phyloP scores from a whole-genome alignment of 2,329 filamentous ascomycete genomes.

The Diplodia seriata region DNA sequence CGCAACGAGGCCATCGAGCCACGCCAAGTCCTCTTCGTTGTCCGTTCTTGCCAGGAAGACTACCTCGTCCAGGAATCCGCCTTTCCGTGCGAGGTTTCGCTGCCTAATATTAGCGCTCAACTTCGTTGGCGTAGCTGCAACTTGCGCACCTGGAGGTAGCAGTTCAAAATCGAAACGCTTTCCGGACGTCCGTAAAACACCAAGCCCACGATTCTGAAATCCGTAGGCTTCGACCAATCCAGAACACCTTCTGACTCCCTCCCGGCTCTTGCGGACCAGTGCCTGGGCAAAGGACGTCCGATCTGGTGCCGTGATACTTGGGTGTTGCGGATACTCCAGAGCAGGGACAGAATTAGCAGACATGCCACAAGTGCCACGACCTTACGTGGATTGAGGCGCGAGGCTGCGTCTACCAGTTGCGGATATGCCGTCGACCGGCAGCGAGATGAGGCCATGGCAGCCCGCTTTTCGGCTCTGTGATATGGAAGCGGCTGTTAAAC shows the following conservation, averaged over 20 bases:
- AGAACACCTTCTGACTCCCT: constrained; percentile 37
- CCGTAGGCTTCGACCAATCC: constrained; percentile 42
- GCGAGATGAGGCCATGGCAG: not conserved
- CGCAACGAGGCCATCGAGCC: constrained; percentile 45
- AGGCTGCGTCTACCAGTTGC: not conserved
- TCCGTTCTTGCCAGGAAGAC: constrained; percentile 51
- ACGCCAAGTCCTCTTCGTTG: constrained; percentile 46
- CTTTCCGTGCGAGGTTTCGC: constrained; percentile 50
- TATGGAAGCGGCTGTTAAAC: too few species aligned
- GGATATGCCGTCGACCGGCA: too few species aligned
- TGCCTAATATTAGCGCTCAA: not conserved
- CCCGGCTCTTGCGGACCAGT: constrained; percentile 52
- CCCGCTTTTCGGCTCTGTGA: too few species aligned
- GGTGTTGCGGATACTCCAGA: constrained; percentile 9
- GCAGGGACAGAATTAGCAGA: constrained; percentile 14
- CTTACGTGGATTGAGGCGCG: constrained; percentile 11
- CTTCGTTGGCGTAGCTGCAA: too few species aligned
- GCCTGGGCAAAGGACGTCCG: constrained; percentile 40
- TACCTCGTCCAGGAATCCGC: constrained; percentile 53
- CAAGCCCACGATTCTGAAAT: constrained; percentile 48
- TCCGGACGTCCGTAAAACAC: constrained; percentile 48
- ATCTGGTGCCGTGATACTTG: not conserved
- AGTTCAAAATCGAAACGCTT: constrained; percentile 50
- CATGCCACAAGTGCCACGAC: not conserved
- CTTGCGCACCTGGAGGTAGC: constrained; percentile 42